phyloP scores from a whole-genome alignment of 2,329 filamentous ascomycete species.

The Magnaporthales sp. region DNA sequence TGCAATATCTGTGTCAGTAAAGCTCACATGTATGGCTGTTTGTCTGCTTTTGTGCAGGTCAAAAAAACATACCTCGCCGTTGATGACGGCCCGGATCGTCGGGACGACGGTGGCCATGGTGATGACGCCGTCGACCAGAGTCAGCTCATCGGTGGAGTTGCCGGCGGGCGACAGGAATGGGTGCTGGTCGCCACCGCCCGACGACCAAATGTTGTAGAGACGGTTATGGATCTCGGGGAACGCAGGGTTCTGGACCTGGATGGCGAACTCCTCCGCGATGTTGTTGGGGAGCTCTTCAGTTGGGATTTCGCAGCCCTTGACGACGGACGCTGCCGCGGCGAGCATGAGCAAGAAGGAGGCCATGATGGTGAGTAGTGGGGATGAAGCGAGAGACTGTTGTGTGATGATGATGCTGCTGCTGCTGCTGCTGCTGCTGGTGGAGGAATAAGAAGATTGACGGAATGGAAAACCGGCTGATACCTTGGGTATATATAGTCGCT shows the following conservation, averaged over 20 bases:
- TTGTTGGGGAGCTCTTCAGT: conserved; percentile 19
- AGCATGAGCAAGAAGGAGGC: background rate
- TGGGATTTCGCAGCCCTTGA: conserved; percentile 21
- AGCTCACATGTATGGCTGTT: too few relatives aligned
- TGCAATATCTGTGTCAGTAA: background rate
- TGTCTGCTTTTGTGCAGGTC: background rate
- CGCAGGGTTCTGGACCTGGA: conserved; percentile 27
- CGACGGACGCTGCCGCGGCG: conserved; percentile 1
- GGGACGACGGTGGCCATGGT: conserved; percentile 14
- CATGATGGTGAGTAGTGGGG: background rate
- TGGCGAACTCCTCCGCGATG: conserved; percentile 23
- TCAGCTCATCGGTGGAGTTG: conserved; percentile 24
- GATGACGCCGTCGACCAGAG: conserved; percentile 28
- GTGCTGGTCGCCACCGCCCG: conserved; percentile 29
- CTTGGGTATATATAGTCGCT: background rate
- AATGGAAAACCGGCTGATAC: background rate
- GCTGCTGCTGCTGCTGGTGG: too few relatives aligned
- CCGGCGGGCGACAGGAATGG: conserved; percentile 28
- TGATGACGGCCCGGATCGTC: conserved; percentile 28
- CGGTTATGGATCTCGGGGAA: conserved; percentile 27
- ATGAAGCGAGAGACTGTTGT: background rate
- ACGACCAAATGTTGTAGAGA: conserved; percentile 26
- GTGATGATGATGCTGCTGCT: background rate
- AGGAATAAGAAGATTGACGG: background rate
- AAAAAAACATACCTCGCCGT: conserved; percentile 28